These are phyloP conservation scores for Podochytrium sp. DNA, from an alignment of 192 early-diverging fungal species.

Conservation along the genomic window DNA sequence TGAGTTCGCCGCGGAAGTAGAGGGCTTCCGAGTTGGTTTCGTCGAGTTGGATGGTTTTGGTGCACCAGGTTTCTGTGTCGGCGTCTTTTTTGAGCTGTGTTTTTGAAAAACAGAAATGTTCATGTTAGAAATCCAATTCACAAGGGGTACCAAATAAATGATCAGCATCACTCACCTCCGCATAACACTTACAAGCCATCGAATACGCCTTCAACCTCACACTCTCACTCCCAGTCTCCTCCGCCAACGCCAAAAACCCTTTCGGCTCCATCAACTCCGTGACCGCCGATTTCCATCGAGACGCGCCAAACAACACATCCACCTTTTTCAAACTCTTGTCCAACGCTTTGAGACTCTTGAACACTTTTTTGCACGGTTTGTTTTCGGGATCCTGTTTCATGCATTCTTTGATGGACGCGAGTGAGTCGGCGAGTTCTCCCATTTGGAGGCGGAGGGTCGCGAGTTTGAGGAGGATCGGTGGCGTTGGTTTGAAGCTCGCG, in stretches of 20 bases:
- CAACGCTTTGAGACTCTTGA: slow-evolving; percentile 72
- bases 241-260: slow-evolving; percentile 47
- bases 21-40: slow-evolving; percentile 75
- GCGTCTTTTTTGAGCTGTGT: not conserved
- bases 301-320: slow-evolving; percentile 53
- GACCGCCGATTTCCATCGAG: slow-evolving; percentile 59
- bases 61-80: slow-evolving; percentile 63
- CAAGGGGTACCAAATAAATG: too few species aligned
- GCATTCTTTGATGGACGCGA: slow-evolving; percentile 81
- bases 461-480: slow-evolving; percentile 64
- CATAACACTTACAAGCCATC: slow-evolving; percentile 67
- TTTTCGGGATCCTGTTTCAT: slow-evolving; percentile 90
- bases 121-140: too few species aligned
- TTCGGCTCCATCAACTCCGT: slow-evolving; percentile 49
- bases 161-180: slow-evolving; percentile 51
- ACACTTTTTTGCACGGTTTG: slow-evolving; percentile 80
- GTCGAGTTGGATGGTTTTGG: slow-evolving; percentile 70
- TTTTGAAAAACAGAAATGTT: too few species aligned
- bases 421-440: slow-evolving; percentile 74
- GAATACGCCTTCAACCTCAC: slow-evolving; percentile 47
- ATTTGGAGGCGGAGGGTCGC: slow-evolving; percentile 69
- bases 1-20: slow-evolving; percentile 70
- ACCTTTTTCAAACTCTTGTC: slow-evolving; percentile 73
- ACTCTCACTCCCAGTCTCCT: slow-evolving; percentile 30
- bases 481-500: slow-evolving; percentile 74